phyloP scores from a whole-genome alignment of 352 stramenopile species.

The Pythium coloratum region DNA sequence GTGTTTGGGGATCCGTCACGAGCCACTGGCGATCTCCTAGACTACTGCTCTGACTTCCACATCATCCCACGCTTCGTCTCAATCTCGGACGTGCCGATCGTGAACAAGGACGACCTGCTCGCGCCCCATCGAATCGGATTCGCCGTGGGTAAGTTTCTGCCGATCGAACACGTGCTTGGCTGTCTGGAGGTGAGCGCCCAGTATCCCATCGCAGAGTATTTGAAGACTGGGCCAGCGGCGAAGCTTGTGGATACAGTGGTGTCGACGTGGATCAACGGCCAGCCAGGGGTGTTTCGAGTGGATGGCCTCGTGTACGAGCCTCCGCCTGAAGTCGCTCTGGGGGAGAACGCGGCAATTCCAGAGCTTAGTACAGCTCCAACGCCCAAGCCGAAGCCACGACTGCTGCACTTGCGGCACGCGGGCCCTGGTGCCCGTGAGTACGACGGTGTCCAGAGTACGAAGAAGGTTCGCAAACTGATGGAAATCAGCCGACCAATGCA shows the following conservation, averaged over 20 bases:
- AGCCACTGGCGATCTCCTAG: constrained; percentile 50
- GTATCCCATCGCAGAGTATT: constrained; percentile 48
- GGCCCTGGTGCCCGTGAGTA: constrained; percentile 58
- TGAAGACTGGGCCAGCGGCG: constrained; percentile 46
- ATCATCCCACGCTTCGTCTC: constrained; percentile 83
- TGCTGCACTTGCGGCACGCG: constrained; percentile 46
- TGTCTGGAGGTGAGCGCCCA: constrained; percentile 62
- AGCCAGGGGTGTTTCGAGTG: constrained; percentile 59
- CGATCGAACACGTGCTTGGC: constrained; percentile 61
- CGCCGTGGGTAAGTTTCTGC: constrained; percentile 60
- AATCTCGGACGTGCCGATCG: constrained; percentile 53
- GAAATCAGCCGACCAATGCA: constrained; percentile 53
- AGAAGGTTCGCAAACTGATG: constrained; percentile 55
- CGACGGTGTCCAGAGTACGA: constrained; percentile 69
- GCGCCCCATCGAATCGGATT: constrained; percentile 82
- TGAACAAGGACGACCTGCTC: constrained; percentile 64
- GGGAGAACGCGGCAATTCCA: constrained; percentile 1
- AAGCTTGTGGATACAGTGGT: constrained; percentile 71
- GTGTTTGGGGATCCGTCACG: constrained; percentile 54
- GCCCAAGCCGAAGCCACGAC: background rate
- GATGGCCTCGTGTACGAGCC: constrained; percentile 46
- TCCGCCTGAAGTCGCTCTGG: constrained; percentile 4
- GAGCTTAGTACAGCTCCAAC: background rate
- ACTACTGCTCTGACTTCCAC: constrained; percentile 79
- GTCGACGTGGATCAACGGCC: constrained; percentile 69